Percentiles rank a stretch among this genome's conserved stretches.
phyloP scores from a whole-genome alignment of 1,284 basidiomycete species.

The Takashimella tepidaria region DNA sequence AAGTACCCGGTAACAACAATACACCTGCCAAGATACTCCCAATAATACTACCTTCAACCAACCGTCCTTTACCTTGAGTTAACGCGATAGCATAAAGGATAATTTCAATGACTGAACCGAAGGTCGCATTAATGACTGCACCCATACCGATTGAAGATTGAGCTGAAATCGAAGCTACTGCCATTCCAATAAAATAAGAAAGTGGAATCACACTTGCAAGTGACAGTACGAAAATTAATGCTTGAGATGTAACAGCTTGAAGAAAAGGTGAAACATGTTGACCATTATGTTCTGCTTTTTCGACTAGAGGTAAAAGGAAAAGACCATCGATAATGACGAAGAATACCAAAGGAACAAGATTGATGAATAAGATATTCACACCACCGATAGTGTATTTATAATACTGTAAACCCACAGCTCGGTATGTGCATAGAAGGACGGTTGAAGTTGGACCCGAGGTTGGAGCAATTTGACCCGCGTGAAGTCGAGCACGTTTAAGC shows the following conservation, averaged over 20 bases:
- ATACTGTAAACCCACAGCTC: constrained; percentile 83
- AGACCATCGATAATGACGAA: constrained; percentile 94
- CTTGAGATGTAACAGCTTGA: constrained; percentile 64
- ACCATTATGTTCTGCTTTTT: constrained; percentile 55
- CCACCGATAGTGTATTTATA: constrained; percentile 99
- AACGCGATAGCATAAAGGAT: constrained; percentile 88
- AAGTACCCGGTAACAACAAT: constrained; percentile 90
- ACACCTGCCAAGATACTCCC: constrained; percentile 93
- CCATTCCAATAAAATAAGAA: constrained; percentile 99
- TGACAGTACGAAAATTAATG: constrained; percentile 77
- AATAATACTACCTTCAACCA: constrained; percentile 96
- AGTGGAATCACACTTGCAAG: constrained; percentile 92
- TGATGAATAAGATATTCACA: constrained; percentile 97
- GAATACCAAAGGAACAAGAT: constrained; percentile 87
- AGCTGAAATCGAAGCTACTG: constrained; percentile 95
- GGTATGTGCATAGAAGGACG: constrained; percentile 91
- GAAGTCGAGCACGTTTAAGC: constrained; percentile 57
- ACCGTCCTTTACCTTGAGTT: constrained; percentile 78
- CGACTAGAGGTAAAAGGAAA: constrained; percentile 68
- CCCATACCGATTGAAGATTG: constrained; percentile 99
- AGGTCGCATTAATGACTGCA: constrained; percentile 98
- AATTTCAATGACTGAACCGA: constrained; percentile 97
- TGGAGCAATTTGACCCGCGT: constrained; percentile 67
- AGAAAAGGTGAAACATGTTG: constrained; percentile 52
- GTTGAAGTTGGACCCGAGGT: constrained; percentile 69